Base-by-base conservation (phyloP, 108 stramenopile species). In the Bacterosira constricta region DNA sequence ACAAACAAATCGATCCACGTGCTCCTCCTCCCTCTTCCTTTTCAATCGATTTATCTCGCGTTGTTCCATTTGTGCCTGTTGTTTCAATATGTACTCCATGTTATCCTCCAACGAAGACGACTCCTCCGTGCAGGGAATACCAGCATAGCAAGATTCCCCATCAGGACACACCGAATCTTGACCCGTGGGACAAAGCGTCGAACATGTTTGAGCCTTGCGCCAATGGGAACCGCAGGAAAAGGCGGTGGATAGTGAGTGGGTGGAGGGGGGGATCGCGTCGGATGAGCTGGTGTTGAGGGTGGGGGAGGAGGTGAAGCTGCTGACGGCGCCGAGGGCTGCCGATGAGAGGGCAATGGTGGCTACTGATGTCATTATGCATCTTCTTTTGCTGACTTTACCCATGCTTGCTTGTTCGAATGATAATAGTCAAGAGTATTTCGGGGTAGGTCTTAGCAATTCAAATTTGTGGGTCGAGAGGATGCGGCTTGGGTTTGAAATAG, bases 91-190 rank as follows among this genome's bases (percentile, higher is more conserved):
- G 20, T 15, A 6, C 23, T 45, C 64, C 49, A 35, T 34, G 18
- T 27, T 15, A 17, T 27, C 35, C 31, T 51, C n/a, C 25, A 31
- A 34, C 30, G 3, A 12, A 47, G 17, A 15, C 47, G 36, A 37
- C 12, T 36, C 21, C 4, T 12, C 15, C 1, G 35, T 20, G 18
- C 42, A 65, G 20, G 64, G 50, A 37, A 65, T 44, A 21, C 64
- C 64, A 17, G 64, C 64, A 51, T 65, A 65, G 25, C 64, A 65
- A 50, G 35, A 50, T 46, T 65, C 42, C 4, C 44, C 44, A 21
- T 9, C 8, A 18, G 64, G 64, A 17, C 64, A 65, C 10, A 37
- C 64, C 20, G 21, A 23, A 21, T 65, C 64, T 0, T 23, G 26
- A 1, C 64, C 64, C 35, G 64, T 45, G 20, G 34, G 44, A 46